Evolutionary conservation across 1,139 yeast species (phyloP).

Genomic region (Protomyces macrosporus): DNA sequence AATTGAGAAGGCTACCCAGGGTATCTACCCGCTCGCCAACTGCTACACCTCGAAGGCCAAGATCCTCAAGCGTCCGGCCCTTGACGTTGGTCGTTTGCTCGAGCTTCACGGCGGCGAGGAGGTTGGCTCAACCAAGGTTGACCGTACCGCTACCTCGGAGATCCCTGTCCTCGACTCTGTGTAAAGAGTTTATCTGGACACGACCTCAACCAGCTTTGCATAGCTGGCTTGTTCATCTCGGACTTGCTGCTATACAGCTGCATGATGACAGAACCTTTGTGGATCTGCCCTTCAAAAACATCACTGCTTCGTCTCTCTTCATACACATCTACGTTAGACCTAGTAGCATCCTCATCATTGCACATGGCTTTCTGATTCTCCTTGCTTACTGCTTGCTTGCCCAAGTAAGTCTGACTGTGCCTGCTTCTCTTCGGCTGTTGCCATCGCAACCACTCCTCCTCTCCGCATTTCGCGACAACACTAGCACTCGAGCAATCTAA

Average conservation of each 20-base stretch:
- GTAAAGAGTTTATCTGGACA: slow-evolving; percentile 38
- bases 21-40: slow-evolving; percentile 84
- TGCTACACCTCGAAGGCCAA: slow-evolving; percentile 89
- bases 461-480: background rate
- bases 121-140: slow-evolving; percentile 81
- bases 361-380: background rate
- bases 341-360: background rate
- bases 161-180: slow-evolving; percentile 74
- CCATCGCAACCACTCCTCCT: background rate
- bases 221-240: background rate
- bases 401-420: background rate
- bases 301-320: background rate
- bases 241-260: too few relatives aligned
- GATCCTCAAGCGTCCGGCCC: slow-evolving; percentile 85
- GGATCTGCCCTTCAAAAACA: background rate
- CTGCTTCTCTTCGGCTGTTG: background rate
- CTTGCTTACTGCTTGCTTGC: background rate
- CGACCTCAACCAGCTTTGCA: background rate
- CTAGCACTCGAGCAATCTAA: background rate
- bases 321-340: background rate
- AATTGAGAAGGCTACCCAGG: slow-evolving; percentile 78
- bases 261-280: too few relatives aligned
- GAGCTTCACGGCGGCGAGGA: slow-evolving; percentile 81
- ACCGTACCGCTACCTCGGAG: slow-evolving; percentile 74
- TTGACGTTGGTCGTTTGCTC: slow-evolving; percentile 81